Percentiles rank a stretch among this genome's conserved stretches.
Evolutionary conservation across 495 filamentous ascomycete species (phyloP).

Genomic region (Thermochaetoides thermophila): DNA sequence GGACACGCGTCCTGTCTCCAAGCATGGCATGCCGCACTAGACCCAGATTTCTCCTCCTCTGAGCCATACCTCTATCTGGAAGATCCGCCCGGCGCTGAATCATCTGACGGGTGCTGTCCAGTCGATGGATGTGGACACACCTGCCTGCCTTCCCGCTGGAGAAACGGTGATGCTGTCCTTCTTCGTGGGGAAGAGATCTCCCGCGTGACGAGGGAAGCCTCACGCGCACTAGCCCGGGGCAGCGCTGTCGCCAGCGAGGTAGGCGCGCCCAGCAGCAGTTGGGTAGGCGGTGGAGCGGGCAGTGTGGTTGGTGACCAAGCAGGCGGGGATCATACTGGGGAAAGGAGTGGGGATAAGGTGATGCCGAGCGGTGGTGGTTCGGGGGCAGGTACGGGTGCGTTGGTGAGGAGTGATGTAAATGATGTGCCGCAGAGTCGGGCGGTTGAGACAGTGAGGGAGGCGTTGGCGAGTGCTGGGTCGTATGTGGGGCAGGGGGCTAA

Average conservation of each 20-base stretch:
- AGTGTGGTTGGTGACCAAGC: not conserved
- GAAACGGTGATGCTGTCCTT: no score
- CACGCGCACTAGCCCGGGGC: no score
- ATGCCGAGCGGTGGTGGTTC: not conserved
- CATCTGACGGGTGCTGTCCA: conserved; percentile 57
- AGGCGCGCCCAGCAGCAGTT: no score
- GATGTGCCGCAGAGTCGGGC: conserved; percentile 37
- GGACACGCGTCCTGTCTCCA: conserved; percentile 56
- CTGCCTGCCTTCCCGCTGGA: no score
- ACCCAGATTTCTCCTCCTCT: conserved; percentile 3
- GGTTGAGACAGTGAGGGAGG: conserved; percentile 36
- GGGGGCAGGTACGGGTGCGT: not conserved
- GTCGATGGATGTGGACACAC: conserved; percentile 59
- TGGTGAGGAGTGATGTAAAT: conserved; percentile 19
- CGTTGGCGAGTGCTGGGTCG: conserved; percentile 12
- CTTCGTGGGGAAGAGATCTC: no score
- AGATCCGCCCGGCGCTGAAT: conserved; percentile 22
- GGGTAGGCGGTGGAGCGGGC: not conserved
- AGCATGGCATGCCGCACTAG: conserved; percentile 41
- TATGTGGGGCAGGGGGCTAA: not conserved
- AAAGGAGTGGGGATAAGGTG: conserved; percentile 7
- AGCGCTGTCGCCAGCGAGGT: no score
- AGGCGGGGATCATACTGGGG: no score
- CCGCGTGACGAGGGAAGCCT: no score
- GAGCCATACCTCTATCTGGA: conserved; percentile 7